Base-by-base conservation (phyloP, 2,329 filamentous ascomycete species). In the Decorospora gaudefroyi region DNA sequence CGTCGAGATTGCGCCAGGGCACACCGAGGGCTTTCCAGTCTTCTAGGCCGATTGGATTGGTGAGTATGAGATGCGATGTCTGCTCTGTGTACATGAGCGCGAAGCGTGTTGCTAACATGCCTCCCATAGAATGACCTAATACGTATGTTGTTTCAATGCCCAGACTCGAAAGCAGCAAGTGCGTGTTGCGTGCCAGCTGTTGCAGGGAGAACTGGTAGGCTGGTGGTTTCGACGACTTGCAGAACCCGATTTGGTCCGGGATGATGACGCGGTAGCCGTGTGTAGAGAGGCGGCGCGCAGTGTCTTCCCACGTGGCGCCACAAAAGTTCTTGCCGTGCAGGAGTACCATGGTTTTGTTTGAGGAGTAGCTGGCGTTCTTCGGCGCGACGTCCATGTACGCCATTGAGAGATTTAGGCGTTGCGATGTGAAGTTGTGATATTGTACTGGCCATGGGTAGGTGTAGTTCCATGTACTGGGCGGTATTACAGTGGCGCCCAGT, bases 281-380 rank as follows among this genome's bases (percentile, higher is more conserved):
- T 2, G 53, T 49, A 3, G 69, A 56, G 40, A 81, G 72, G 8
- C 66, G 59, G 8, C 61, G 50, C n/a, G 76, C 74, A 10, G 77
- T 80, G 11, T 61, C 62, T 40, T 73, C 69, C 78, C 78, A 81
- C 6, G 78, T 81, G 15, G 76, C 68, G 23, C 72, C 75, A 59
- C 78, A 81, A 51, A 81, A 81, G 64, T 80, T 81, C 63, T 79
- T 80, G 52, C 78, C 78, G 56, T 81, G 78, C 11, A 81, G 61
- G 22, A 81, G 70, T 6, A 79, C 64, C 17, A 73, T 75, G 0
- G 71, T 76, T 38, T 57, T 51, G 16, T 72, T 75, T 28, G 67
- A 69, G 43, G 69, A 72, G 32, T 68, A 48, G 8, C 39, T 55
- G 12, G 28, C 31, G 26, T 39, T 48, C 1, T 55, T 61, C 6